These are phyloP conservation scores for Rhodamnia rubescens DNA, from an alignment of 345 rosid genomes.

Conservation along the genomic window DNA sequence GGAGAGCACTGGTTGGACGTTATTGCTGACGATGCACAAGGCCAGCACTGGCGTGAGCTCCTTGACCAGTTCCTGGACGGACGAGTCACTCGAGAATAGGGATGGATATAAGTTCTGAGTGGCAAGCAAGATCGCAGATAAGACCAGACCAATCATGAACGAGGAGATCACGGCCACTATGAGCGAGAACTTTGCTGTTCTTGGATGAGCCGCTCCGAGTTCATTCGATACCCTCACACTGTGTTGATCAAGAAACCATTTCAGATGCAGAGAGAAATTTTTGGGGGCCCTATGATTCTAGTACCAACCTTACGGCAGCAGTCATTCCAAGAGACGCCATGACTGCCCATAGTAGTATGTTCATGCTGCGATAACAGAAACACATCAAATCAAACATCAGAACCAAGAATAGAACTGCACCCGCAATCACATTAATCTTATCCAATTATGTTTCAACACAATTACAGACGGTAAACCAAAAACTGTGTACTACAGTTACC, in stretches of 20 bases:
- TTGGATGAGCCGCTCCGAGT: background rate
- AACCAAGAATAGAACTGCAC: background rate
- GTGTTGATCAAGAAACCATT: background rate
- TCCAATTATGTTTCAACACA: background rate
- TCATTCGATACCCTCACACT: constrained; percentile 80
- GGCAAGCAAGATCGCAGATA: constrained; percentile 30
- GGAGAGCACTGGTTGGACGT: constrained; percentile 43
- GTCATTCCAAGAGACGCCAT: constrained; percentile 66
- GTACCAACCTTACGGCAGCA: constrained; percentile 55
- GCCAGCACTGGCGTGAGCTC: background rate
- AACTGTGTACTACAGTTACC: background rate
- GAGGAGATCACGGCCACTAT: constrained; percentile 45
- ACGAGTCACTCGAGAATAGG: constrained; percentile 35
- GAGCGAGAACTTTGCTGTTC: constrained; percentile 32
- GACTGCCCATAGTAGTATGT: constrained; percentile 50
- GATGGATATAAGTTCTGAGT: constrained; percentile 34
- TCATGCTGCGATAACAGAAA: background rate
- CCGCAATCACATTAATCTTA: background rate
- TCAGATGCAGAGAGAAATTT: background rate
- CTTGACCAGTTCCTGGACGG: constrained; percentile 32
- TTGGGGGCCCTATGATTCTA: background rate
- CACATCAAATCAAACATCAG: background rate
- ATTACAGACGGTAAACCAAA: too few relatives aligned
- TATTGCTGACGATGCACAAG: too few relatives aligned
- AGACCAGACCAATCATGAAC: constrained; percentile 26